These are phyloP conservation scores for Lagenaria siceraria DNA, from an alignment of 306 rosid genomes.

Conservation along the genomic window DNA sequence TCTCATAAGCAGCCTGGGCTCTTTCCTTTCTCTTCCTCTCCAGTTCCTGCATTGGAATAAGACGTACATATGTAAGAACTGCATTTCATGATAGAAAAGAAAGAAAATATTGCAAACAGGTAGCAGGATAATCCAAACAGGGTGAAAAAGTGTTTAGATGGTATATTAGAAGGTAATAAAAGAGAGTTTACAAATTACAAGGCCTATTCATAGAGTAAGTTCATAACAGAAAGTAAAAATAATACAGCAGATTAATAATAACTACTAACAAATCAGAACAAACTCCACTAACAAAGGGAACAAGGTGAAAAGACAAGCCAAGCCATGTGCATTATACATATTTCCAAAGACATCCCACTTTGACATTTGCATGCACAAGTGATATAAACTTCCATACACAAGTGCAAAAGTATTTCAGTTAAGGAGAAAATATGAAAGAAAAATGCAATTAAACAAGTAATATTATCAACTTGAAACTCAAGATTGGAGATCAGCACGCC, in stretches of 20 bases:
- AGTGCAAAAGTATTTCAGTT: not conserved
- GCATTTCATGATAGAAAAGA: not conserved
- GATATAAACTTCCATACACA: not conserved
- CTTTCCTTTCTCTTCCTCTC: conserved; percentile 78
- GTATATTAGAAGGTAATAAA: too few species aligned
- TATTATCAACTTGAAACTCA: too few species aligned
- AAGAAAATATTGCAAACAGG: not conserved
- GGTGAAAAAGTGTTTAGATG: not conserved
- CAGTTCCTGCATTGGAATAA: conserved; percentile 30
- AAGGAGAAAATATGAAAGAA: not conserved
- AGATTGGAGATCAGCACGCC: not conserved
- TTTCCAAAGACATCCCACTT: not conserved
- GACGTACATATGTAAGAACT: not conserved
- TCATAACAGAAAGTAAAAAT: too few species aligned
- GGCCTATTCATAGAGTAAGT: too few species aligned
- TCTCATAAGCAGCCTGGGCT: conserved; percentile 42
- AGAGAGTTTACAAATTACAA: too few species aligned
- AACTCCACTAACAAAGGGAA: not conserved
- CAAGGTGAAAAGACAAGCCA: not conserved
- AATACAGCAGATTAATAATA: too few species aligned
- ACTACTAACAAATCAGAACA: too few species aligned
- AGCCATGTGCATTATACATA: not conserved
- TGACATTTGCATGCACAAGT: not conserved
- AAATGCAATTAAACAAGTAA: not conserved
- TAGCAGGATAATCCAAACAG: not conserved